Base-by-base conservation (phyloP, 768 basidiomycete genomes). In the Termitomyces sp. region DNA sequence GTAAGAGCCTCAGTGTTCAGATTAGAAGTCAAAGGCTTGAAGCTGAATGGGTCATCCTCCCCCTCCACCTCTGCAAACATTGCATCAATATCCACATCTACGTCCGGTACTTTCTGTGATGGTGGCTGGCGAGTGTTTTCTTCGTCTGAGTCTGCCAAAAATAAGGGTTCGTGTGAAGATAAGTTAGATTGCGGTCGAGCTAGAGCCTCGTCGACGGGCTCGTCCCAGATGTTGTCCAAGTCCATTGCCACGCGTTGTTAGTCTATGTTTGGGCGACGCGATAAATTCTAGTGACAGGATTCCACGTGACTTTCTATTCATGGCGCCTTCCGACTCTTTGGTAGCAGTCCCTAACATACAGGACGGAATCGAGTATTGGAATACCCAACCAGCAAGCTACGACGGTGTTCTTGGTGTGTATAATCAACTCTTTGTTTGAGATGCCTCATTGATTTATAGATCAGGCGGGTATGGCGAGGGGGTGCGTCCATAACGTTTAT, bases 341-440 rank as follows among this genome's bases (percentile, higher is more conserved):
- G 23, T 33, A 35, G 47, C 40, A 22, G 69, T 73, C 44, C 84
- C 91, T 0, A 77, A 87, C 54, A 75, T 93, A 27, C 71, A 88
- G 54, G 82, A 86, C 35, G 91, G 96, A 15, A 83, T 98, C 41
- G 74, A 82, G 20, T 98, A 97, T 68, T 98, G 96, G 96, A 79
- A 77, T 20, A 75, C 75, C 1, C 89, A 93, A 59, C 85, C 89
- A 7, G 90, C 94, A 3, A 89, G 74, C 56, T 80, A 89, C 29
- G 85, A 97, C 64, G 93, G 95, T 43, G 95, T 98, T 9, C 80
- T 98, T 25, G 95, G 92, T 68, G 56, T 52, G 66, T n/a, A 13
- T 5, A 29, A 25, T 20, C 4, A 0, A 5, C 32, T 68, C 62
- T 73, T 66, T 32, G 5, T 16, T 11, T 7, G 4, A 15, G 2